These are phyloP conservation scores for Zasmidium citrigriseum DNA, from an alignment of 2,329 filamentous ascomycete species.

Conservation along the genomic window DNA sequence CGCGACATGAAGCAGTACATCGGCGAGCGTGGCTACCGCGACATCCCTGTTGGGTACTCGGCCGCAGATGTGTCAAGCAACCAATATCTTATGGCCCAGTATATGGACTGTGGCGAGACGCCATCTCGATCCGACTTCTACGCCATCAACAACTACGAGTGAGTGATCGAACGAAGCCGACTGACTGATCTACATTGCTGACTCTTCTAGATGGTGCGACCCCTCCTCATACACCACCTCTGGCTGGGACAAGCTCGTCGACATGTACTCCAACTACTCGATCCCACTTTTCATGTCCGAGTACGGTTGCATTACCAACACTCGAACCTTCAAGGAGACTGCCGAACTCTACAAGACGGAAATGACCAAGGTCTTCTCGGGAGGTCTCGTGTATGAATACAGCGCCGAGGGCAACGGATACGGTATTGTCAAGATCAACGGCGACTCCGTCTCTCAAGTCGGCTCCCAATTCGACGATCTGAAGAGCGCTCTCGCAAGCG, in stretches of 20 bases:
- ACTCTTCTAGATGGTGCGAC: constrained; percentile 67
- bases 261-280: constrained; percentile 81
- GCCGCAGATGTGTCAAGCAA: constrained; percentile 82
- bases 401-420: constrained; percentile 75
- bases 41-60: constrained; percentile 76
- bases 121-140: constrained; percentile 84
- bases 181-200: no score
- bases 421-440: constrained; percentile 71
- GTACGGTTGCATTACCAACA: constrained; percentile 83
- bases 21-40: constrained; percentile 65
- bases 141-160: constrained; percentile 81
- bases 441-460: constrained; percentile 48
- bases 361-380: constrained; percentile 89
- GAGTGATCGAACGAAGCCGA: background rate
- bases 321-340: constrained; percentile 78
- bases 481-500: constrained; percentile 52
- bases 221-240: constrained; percentile 66
- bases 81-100: constrained; percentile 79
- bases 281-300: constrained; percentile 83
- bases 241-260: constrained; percentile 82
- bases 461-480: constrained; percentile 63
- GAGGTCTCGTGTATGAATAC: constrained; percentile 96
- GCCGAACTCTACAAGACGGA: constrained; percentile 72
- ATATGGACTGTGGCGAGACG: constrained; percentile 82
- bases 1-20: constrained; percentile 81